Evolutionary conservation across 2,329 filamentous ascomycete genomes (phyloP).

Genomic region (Alternaria sp.): DNA sequence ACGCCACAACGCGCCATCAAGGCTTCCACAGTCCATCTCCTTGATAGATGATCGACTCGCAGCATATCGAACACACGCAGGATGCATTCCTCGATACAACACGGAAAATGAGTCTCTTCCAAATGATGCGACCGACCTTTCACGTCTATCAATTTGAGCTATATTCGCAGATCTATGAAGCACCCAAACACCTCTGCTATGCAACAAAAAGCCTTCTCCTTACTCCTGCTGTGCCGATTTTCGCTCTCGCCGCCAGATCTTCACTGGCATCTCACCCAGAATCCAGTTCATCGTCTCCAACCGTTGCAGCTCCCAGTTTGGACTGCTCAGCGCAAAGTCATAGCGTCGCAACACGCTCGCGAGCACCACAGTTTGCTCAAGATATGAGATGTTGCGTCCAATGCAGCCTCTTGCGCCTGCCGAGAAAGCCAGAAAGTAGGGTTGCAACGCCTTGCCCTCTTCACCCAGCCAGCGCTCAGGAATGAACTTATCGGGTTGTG

Average conservation of each 20-base stretch:
- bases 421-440: slow-evolving; percentile 43
- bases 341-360: slow-evolving; percentile 50
- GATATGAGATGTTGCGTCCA: slow-evolving; percentile 43
- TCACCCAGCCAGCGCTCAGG: slow-evolving; percentile 52
- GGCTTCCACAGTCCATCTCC: neutral
- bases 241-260: slow-evolving; percentile 46
- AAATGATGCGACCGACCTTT: neutral
- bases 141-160: neutral
- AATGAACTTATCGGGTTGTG: slow-evolving; percentile 42
- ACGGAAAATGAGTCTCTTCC: neutral
- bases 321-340: slow-evolving; percentile 49
- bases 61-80: neutral
- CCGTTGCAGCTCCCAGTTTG: slow-evolving; percentile 47
- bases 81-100: neutral
- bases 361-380: slow-evolving; percentile 45
- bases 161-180: neutral
- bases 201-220: neutral
- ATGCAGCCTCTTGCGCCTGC: slow-evolving; percentile 43
- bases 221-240: slow-evolving; percentile 20
- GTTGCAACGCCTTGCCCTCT: slow-evolving; percentile 39
- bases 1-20: neutral
- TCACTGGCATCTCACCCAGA: slow-evolving; percentile 50
- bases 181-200: slow-evolving; percentile 9
- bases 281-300: slow-evolving; percentile 52
- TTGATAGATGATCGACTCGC: no score